A percentile compares a stretch with the other conserved stretches of the same genome.
These are phyloP conservation scores for Talaromyces albobiverticillius DNA, from an alignment of 2,329 filamentous ascomycete genomes.

Conservation along the genomic window DNA sequence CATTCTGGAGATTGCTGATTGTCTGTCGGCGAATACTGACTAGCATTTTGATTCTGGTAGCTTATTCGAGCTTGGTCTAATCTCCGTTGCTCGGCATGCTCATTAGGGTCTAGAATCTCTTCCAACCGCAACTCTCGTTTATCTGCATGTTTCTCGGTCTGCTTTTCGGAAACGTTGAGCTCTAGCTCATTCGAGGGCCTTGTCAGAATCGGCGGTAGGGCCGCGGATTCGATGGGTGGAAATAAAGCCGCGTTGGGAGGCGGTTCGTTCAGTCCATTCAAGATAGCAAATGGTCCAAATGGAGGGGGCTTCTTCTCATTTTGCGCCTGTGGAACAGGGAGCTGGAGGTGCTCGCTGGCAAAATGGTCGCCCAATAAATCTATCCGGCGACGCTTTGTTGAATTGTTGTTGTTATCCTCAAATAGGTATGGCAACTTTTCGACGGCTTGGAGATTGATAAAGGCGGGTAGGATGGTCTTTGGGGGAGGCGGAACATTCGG, in stretches of 20 bases:
- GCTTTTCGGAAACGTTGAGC: neutral
- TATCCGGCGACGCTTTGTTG: constrained; percentile 44
- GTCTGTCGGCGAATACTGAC: neutral
- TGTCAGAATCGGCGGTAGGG: constrained; percentile 35
- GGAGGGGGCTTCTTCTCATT: constrained; percentile 44
- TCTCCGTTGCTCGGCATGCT: neutral
- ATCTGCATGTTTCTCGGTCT: constrained; percentile 26
- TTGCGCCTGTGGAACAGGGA: constrained; percentile 48
- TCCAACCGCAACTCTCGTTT: constrained; percentile 33
- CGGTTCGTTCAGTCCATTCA: constrained; percentile 63
- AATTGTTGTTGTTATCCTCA: constrained; percentile 34
- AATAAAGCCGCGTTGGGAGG: constrained; percentile 60
- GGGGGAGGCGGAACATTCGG: constrained; percentile 36
- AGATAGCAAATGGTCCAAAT: constrained; percentile 45
- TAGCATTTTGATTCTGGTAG: neutral
- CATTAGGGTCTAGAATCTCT: constrained; percentile 30
- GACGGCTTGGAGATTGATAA: constrained; percentile 47
- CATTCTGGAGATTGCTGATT: neutral
- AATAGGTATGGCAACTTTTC: constrained; percentile 44
- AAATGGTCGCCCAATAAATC: constrained; percentile 41
- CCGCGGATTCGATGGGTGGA: constrained; percentile 59
- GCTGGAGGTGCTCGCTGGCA: constrained; percentile 41
- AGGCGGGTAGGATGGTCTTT: constrained; percentile 43
- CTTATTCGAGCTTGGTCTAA: neutral
- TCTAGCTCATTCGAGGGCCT: constrained; percentile 28